Conservation (phyloP, 176 grass and related monocot genomes). For the Oropetium thomaeum region DNA sequence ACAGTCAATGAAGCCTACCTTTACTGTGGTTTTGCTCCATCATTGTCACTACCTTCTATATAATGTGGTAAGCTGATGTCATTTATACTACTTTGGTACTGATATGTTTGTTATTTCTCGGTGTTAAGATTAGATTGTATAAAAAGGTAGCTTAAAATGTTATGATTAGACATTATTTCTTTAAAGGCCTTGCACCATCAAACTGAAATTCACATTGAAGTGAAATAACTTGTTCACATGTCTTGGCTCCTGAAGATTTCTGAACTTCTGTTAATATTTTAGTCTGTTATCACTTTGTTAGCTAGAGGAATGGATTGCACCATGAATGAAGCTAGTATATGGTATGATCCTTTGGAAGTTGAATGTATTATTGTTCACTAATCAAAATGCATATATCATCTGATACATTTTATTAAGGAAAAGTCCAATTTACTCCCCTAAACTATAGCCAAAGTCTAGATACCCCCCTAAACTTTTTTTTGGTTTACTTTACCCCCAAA, state of each 20-base stretch:
- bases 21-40: conserved; percentile 24
- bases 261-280: not conserved
- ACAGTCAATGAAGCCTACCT: conserved; percentile 40
- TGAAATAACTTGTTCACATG: not conserved
- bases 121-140: not conserved
- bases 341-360: not conserved
- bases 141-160: not conserved
- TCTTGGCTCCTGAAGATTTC: not conserved
- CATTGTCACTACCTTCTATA: conserved; percentile 3
- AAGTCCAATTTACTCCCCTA: no score
- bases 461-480: no score
- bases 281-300: conserved; percentile 1
- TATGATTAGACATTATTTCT: not conserved
- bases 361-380: not conserved
- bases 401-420: no score
- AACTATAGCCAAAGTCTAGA: no score
- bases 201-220: not conserved
- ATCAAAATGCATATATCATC: not conserved
- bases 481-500: no score
- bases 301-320: not conserved
- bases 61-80: conserved; percentile 24
- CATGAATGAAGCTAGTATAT: not conserved
- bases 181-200: not conserved
- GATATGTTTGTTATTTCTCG: not conserved
- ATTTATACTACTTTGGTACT: not conserved